phyloP scores from a whole-genome alignment of 495 filamentous ascomycete species.

The Daldinia childiae region DNA sequence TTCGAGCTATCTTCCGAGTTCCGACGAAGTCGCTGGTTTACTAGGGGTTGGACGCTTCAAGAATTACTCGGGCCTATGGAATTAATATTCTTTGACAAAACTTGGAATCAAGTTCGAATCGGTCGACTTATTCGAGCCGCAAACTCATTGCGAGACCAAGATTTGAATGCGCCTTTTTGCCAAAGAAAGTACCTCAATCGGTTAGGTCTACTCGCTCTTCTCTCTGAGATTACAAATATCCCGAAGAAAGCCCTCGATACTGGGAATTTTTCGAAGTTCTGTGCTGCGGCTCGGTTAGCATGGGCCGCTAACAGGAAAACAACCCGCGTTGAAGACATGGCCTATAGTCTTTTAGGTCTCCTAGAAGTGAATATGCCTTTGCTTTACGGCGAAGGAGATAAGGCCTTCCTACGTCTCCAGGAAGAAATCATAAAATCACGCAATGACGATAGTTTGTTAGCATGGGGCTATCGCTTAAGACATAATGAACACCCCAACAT shows the following conservation, averaged over 20 bases:
- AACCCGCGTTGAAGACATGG: slow-evolving; percentile 42
- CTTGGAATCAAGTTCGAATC: slow-evolving; percentile 10
- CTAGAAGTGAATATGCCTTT: slow-evolving; percentile 46
- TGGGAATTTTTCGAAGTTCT: slow-evolving; percentile 19
- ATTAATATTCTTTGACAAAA: slow-evolving; percentile 18
- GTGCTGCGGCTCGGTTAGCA: slow-evolving; percentile 17
- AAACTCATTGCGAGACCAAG: neutral
- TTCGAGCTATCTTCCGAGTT: slow-evolving; percentile 13
- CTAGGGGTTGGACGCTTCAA: slow-evolving; percentile 28
- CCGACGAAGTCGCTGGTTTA: slow-evolving; percentile 25
- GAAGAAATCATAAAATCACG: slow-evolving; percentile 41
- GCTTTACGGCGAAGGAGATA: slow-evolving; percentile 43
- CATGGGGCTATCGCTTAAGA: slow-evolving; percentile 26
- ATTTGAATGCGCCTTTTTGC: neutral
- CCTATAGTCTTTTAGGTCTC: slow-evolving; percentile 45
- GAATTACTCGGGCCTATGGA: slow-evolving; percentile 25
- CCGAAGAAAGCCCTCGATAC: slow-evolving; percentile 15
- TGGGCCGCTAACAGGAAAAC: slow-evolving; percentile 33
- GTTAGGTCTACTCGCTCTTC: slow-evolving; percentile 6
- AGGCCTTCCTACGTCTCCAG: slow-evolving; percentile 43
- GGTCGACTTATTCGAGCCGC: slow-evolving; percentile 1
- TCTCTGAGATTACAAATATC: slow-evolving; percentile 26
- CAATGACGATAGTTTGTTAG: slow-evolving; percentile 37
- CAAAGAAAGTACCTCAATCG: slow-evolving; percentile 6
- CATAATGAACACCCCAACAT: neutral